Evolutionary conservation across 2,329 filamentous ascomycete species (phyloP).

Genomic region (Alternaria triticimaculans): DNA sequence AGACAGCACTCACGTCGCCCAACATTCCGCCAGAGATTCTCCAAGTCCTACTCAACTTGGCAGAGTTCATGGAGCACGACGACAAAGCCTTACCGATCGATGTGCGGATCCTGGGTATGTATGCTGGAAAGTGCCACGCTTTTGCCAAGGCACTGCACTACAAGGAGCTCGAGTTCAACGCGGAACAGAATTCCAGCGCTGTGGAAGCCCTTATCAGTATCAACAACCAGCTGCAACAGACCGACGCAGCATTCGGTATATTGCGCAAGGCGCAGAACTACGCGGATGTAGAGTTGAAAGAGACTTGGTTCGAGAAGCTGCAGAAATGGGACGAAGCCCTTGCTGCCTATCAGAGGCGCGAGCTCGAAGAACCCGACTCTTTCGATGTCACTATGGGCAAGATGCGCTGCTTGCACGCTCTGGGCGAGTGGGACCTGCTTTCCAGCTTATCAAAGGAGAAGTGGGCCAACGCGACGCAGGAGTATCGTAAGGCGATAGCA

Average conservation of each 20-base stretch:
- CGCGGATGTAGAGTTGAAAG: slow-evolving; percentile 92
- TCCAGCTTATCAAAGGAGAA: slow-evolving; percentile 89
- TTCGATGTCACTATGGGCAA: slow-evolving; percentile 99
- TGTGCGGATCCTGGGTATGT: slow-evolving; percentile 90
- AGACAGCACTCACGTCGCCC: slow-evolving; percentile 91
- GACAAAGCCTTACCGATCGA: slow-evolving; percentile 98
- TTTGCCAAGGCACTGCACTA: slow-evolving; percentile 98
- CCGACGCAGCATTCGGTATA: slow-evolving; percentile 97
- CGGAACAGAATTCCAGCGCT: slow-evolving; percentile 93
- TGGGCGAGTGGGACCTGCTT: slow-evolving; percentile 96
- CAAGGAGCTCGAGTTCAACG: slow-evolving; percentile 97
- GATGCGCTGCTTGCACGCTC: slow-evolving; percentile 96
- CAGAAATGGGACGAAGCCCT: slow-evolving; percentile 98
- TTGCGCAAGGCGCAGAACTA: slow-evolving; percentile 94
- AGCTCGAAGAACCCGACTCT: slow-evolving; percentile 72
- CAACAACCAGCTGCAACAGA: slow-evolving; percentile 98
- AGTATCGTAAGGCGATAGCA: slow-evolving; percentile 89
- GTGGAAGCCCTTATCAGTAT: slow-evolving; percentile 98
- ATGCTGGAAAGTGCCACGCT: slow-evolving; percentile 95
- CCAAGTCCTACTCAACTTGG: slow-evolving; percentile 91
- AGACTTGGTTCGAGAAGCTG: slow-evolving; percentile 99
- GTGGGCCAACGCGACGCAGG: slow-evolving; percentile 87
- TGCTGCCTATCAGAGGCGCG: slow-evolving; percentile 87
- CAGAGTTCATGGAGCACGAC: slow-evolving; percentile 99
- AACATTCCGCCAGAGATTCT: slow-evolving; percentile 96